Base-by-base conservation (phyloP, 805 yeast species). In the Saturnispora galanensis region DNA sequence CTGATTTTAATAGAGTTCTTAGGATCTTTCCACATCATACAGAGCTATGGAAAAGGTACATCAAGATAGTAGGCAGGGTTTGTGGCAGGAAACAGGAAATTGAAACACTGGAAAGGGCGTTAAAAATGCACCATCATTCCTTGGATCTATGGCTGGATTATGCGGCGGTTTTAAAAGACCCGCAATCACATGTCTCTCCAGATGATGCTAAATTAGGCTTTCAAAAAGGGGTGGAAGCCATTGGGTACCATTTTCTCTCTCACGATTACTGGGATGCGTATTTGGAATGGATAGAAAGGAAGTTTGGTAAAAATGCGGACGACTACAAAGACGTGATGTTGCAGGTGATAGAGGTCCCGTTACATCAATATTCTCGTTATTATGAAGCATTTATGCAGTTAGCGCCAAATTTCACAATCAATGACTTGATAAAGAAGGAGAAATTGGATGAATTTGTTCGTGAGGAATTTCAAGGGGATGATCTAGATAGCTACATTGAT, bases 321-420 rank as follows among this genome's bases (percentile, higher is more conserved):
- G 70, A 66, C 32, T 59, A 72, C 4, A 54, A 67, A 2, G 58
- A 60, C 3, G 54, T 77, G 1, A 70, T 80, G 46, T 53, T 70
- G 28, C 64, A 65, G 47, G 62, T 79, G 38, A 60, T 77, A 34
- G 56, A 57, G 35, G 66, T 84, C 2, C 97, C 97, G 0, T 62
- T 90, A 38, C 90, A 90, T 61, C 95, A 88, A 55, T 89, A 87
- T 59, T 81, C 96, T 0, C 77, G 74, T 50, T 90, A 81, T 59
- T 84, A 76, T 55, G 78, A 67, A 65, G 57, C 69, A 55, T 62
- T 77, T 56, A 54, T 65, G 48, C 66, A 67, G 50, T 50, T 67
- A 48, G 56, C 58, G 48, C 64, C 67, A 41, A 56, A 60, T 29
- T 64, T 64, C 56, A 42, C 65, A 45, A 50, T 65, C 3, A 51